phyloP scores from a whole-genome alignment of 2,329 filamentous ascomycete species.

The Lachnellula occidentalis region DNA sequence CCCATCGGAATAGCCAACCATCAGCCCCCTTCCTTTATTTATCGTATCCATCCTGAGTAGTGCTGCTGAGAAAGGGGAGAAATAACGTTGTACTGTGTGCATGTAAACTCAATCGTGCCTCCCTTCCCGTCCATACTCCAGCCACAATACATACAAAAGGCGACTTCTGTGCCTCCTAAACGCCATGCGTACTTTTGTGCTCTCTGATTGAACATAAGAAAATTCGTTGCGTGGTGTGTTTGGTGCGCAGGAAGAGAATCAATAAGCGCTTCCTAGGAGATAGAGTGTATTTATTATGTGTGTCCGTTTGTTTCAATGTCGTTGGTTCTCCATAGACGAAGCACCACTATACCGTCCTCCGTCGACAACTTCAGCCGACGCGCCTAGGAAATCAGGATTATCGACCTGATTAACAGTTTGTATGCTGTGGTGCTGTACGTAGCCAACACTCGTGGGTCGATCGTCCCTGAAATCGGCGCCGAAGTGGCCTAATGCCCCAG shows the following conservation, averaged over 20 bases:
- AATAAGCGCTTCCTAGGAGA: not conserved
- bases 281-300: not conserved
- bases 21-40: not conserved
- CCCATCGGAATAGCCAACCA: not conserved
- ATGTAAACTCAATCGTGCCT: not conserved
- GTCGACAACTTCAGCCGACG: slow-evolving; percentile 52
- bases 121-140: not conserved
- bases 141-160: not conserved
- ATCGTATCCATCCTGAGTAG: not conserved
- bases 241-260: not conserved
- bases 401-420: slow-evolving; percentile 47
- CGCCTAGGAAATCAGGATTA: slow-evolving; percentile 44
- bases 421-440: slow-evolving; percentile 53
- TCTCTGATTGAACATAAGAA: slow-evolving; percentile 2
- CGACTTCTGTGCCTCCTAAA: too few relatives aligned
- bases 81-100: not conserved
- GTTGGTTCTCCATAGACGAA: slow-evolving; percentile 19
- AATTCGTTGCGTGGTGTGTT: slow-evolving; percentile 5
- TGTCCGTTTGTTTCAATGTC: slow-evolving; percentile 2
- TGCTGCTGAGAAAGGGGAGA: not conserved
- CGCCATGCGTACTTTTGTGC: not conserved
- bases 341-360: slow-evolving; percentile 23
- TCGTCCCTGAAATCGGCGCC: slow-evolving; percentile 38
- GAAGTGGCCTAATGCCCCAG: slow-evolving; percentile 20
- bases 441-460: slow-evolving; percentile 49